Percentiles rank a stretch among this genome's conserved stretches.
phyloP scores from a whole-genome alignment of 2,329 filamentous ascomycete genomes.

The Coniosporium tulheliwenetii region DNA sequence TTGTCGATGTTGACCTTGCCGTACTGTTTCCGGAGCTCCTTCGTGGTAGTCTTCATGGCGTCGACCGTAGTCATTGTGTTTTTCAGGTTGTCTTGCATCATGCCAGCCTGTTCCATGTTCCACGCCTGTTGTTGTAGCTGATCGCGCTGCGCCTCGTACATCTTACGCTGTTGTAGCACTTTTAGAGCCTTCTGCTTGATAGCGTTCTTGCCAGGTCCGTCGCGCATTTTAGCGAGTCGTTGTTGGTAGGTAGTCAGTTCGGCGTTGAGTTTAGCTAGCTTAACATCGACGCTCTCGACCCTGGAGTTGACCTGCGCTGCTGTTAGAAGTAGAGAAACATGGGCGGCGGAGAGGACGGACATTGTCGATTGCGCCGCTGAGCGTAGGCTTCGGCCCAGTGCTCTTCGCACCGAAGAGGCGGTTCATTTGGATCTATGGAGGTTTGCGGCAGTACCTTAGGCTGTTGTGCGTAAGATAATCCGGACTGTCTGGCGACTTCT shows the following conservation, averaged over 20 bases:
- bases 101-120: slow-evolving; percentile 98
- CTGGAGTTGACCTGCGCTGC: slow-evolving; percentile 54
- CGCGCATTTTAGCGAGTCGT: slow-evolving; percentile 82
- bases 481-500: no score
- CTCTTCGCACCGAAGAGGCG: slow-evolving; percentile 84
- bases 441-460: no score
- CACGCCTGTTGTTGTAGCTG: slow-evolving; percentile 88
- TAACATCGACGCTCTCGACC: slow-evolving; percentile 79
- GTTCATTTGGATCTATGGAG: slow-evolving; percentile 49
- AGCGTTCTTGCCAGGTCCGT: slow-evolving; percentile 82
- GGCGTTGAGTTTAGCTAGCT: slow-evolving; percentile 80
- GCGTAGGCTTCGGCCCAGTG: slow-evolving; percentile 76
- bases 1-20: slow-evolving; percentile 95
- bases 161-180: slow-evolving; percentile 80
- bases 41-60: slow-evolving; percentile 93
- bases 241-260: slow-evolving; percentile 80
- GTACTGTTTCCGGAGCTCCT: slow-evolving; percentile 83
- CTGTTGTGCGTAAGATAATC: no score
- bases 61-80: slow-evolving; percentile 98
- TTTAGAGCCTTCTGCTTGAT: slow-evolving; percentile 92
- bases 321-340: slow-evolving; percentile 2
- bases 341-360: slow-evolving; percentile 24
- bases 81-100: slow-evolving; percentile 97
- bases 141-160: slow-evolving; percentile 87
- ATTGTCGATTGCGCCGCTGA: slow-evolving; percentile 68